Evolutionary conservation across 2,329 filamentous ascomycete species (phyloP), one percentile per base, ranked within the genome.

Genomic region (Neoscytalidium dimidiatum): DNA sequence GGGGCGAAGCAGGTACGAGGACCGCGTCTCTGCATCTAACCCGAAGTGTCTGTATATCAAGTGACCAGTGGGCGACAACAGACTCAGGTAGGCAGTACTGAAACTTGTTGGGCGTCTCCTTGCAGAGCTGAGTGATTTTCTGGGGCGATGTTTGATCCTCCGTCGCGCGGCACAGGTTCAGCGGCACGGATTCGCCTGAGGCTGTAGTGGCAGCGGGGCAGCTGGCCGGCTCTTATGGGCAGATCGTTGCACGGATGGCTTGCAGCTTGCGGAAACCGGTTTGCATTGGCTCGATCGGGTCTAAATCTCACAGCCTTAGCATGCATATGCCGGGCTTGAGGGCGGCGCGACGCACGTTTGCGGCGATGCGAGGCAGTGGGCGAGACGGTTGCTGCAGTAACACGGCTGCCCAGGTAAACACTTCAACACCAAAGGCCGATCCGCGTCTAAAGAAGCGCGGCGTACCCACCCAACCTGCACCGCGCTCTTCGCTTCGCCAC

Each of bases 361-460:
- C 7, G 29, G 58, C 28, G 19, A 14, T 35, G 57, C 5, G 21
- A 35, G 3, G 41, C 41, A 41, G 38, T 17, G 29, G n/a, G 31
- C 52, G 26, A 17, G n/a, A 35, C 26, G n/a, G 58, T 62, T 62
- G 44, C 58, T 62, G 58, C 44, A 29, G 58, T 31, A 62, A 62
- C 58, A 28, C 31, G 31, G 44, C 58, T 31, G 43, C 29, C 29
- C 44, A 33, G 26, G 56, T 46, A 60, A 60, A 58, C 53, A 58
- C 23, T 44, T 44, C 53, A 60, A 60, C 56, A 60, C 56, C 56
- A 52, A 23, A 49, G 46, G 44, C n/a, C 46, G 58, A 51, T 51
- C 29, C 58, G 58, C 58, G 58, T 62, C 58, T 62, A 62, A 62
- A 62, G 58, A 51, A 35, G 58, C 43, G 58, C 21, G 38, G 51